Evolutionary conservation across 1,284 basidiomycete species (phyloP), one percentile per base, ranked within the genome.

Genomic region (Austroboletus niveus): DNA sequence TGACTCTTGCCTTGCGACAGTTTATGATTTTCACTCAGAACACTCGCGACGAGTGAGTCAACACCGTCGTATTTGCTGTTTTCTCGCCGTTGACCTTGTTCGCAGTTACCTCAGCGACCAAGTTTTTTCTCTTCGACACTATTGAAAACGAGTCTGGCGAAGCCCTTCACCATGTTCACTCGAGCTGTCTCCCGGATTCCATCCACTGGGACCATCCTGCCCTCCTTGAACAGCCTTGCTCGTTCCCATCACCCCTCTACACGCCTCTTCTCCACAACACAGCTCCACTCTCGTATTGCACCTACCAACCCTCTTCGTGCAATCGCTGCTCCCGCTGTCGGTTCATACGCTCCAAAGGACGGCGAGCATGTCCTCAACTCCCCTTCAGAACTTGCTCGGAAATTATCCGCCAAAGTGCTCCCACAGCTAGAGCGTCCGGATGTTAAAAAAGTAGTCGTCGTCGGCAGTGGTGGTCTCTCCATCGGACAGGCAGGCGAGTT

Each of bases 401-500:
- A 82, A 68, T 87, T 98, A 54, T 96, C 92, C 10, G 92, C 94
- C 20, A 91, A 88, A 63, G 94, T 97, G 43, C 78, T 98, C 17
- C 92, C 93, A 38, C 89, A 91, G 64, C 77, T 94, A 34, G 84
- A 87, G 36, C 83, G 89, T 32, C 89, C 92, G 27, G 86, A 98
- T 62, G 96, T 99, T 44, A 87, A 90, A 70, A 97, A 96, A 69
- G 97, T 99, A 46, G 81, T 99, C 55, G 92, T 99, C 53, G 94
- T 99, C 47, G 97, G 97, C 57, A 92, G 89, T 58, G 97, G 97
- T 65, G 97, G 97, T 56, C 85, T 99, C 45, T 90, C 87, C 66
- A 99, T 99, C 58, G 97, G 97, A 42, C 97, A 99, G 73, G 97
- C 97, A 5, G 97, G 97, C 72, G 97, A 99, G 74, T 99, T 99